Percentiles rank a stretch among this genome's conserved stretches.
Conservation (phyloP, 2,329 filamentous ascomycete species). For the Fusarium luffae region DNA sequence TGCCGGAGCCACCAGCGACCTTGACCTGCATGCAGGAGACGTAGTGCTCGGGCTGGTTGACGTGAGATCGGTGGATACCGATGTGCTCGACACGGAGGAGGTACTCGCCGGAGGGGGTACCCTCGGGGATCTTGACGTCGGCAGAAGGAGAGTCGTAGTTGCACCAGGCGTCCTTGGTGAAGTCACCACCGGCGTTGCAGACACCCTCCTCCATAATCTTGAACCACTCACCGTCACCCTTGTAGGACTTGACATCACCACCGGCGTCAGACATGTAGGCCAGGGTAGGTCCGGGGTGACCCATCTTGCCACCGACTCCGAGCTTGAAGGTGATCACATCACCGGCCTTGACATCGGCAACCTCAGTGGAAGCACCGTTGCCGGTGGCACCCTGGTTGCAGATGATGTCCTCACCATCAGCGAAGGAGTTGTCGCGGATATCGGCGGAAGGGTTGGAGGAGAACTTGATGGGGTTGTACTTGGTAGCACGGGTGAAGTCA, state of each 20-base stretch:
- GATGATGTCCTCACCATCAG: slow-evolving; percentile 21
- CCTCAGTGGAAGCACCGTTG: slow-evolving; percentile 1
- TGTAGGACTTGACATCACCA: slow-evolving; percentile 22
- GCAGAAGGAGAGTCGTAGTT: slow-evolving; percentile 17
- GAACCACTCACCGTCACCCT: slow-evolving; percentile 19
- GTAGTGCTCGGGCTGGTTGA: slow-evolving; percentile 28
- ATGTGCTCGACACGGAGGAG: slow-evolving; percentile 30
- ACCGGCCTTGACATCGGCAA: slow-evolving; percentile 22
- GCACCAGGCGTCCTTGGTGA: slow-evolving; percentile 31
- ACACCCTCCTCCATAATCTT: slow-evolving; percentile 31
- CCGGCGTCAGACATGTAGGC: slow-evolving; percentile 20
- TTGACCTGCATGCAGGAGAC: slow-evolving; percentile 25
- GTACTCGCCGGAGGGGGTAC: slow-evolving; percentile 19
- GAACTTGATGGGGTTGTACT: slow-evolving; percentile 32
- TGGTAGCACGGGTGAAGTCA: slow-evolving; percentile 27
- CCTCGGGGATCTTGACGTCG: slow-evolving; percentile 24
- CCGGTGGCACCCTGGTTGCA: slow-evolving; percentile 19
- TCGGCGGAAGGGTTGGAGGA: slow-evolving; percentile 24
- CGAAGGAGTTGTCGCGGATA: slow-evolving; percentile 27
- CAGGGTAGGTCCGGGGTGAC: slow-evolving; percentile 25
- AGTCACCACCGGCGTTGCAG: slow-evolving; percentile 21
- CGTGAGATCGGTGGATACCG: slow-evolving; percentile 20
- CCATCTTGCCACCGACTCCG: slow-evolving; percentile 16
- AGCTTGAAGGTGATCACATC: slow-evolving; percentile 30
- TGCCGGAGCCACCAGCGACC: slow-evolving; percentile 19